These are phyloP conservation scores for Alternaria sp. DNA, from an alignment of 2,329 filamentous ascomycete genomes.

Conservation along the genomic window DNA sequence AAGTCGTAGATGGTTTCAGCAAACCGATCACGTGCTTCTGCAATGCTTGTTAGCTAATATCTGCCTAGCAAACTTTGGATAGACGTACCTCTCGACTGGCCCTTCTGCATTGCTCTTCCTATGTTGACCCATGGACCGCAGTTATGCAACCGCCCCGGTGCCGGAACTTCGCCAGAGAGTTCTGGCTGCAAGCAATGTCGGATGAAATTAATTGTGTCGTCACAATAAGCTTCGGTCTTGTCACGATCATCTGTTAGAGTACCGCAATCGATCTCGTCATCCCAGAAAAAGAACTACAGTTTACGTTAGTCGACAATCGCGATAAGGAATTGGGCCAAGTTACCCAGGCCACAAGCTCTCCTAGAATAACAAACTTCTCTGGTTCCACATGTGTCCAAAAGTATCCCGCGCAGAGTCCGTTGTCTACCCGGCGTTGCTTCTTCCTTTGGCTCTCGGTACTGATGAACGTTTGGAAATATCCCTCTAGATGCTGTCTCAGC, in stretches of 20 bases:
- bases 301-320: background rate
- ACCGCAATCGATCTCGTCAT: slow-evolving; percentile 17
- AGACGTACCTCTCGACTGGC: slow-evolving; percentile 9
- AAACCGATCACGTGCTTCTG: slow-evolving; percentile 13
- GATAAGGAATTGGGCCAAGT: background rate
- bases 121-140: slow-evolving; percentile 14
- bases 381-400: slow-evolving; percentile 9
- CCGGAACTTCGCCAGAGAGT: slow-evolving; percentile 5
- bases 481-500: slow-evolving; percentile 5
- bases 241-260: slow-evolving; percentile 11
- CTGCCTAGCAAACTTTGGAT: too few relatives aligned
- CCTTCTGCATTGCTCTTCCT: slow-evolving; percentile 12
- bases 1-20: slow-evolving; percentile 14
- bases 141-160: slow-evolving; percentile 13
- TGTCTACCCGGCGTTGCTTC: slow-evolving; percentile 10
- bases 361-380: slow-evolving; percentile 6
- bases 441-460: slow-evolving; percentile 5
- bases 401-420: slow-evolving; percentile 7
- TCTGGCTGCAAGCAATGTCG: slow-evolving; percentile 12
- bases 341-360: slow-evolving; percentile 13
- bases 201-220: slow-evolving; percentile 12
- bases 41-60: background rate
- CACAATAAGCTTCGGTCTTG: slow-evolving; percentile 15
- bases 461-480: slow-evolving; percentile 6
- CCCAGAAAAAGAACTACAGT: slow-evolving; percentile 15